Evolutionary conservation across 495 filamentous ascomycete species (phyloP).

Genomic region (Xanthoparmelia taractica): DNA sequence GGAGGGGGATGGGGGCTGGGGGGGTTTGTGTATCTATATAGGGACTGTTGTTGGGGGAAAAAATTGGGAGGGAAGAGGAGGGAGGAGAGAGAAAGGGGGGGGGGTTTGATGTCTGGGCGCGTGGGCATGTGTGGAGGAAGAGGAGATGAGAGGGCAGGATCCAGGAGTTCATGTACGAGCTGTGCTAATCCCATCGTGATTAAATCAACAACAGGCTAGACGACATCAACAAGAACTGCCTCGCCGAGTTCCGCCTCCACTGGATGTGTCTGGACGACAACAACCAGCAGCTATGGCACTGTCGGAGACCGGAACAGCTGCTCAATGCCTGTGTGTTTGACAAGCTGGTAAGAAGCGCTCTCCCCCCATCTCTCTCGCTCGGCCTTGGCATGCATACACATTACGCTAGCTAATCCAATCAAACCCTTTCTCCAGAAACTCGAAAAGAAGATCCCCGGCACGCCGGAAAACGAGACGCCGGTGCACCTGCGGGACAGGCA

Average conservation of each 20-base stretch:
- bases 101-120: no score
- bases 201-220: no score
- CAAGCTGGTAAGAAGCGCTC: conserved; percentile 63
- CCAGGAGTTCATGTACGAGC: no score
- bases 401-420: background rate
- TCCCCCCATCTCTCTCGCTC: background rate
- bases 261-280: conserved; percentile 95
- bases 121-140: no score
- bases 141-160: no score
- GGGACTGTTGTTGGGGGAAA: no score
- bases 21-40: no score
- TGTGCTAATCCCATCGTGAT: no score
- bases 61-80: no score
- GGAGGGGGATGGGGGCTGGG: no score
- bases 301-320: conserved; percentile 66
- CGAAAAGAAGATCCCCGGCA: conserved; percentile 81
- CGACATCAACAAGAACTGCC: conserved; percentile 92
- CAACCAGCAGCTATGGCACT: conserved; percentile 95
- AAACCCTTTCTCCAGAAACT: conserved; percentile 52
- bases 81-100: background rate
- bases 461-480: conserved; percentile 66
- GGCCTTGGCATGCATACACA: conserved; percentile 6
- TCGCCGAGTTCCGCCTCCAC: conserved; percentile 82
- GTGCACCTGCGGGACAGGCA: conserved; percentile 76
- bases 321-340: conserved; percentile 92